These are phyloP conservation scores for Alternaria tenuissima DNA, from an alignment of 2,329 filamentous ascomycete genomes.

Conservation along the genomic window DNA sequence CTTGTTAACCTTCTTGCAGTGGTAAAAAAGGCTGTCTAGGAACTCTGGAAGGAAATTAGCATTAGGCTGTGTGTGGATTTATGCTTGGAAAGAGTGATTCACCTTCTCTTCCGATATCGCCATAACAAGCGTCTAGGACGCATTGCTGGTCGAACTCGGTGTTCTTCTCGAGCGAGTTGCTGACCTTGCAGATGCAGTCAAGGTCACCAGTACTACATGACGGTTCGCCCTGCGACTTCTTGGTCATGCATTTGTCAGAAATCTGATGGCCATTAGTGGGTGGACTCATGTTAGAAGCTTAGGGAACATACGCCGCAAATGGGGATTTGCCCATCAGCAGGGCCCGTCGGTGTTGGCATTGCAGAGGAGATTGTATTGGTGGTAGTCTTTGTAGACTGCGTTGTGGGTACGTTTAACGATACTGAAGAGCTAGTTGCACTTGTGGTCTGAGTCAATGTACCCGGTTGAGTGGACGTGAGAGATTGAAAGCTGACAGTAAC, in stretches of 20 bases:
- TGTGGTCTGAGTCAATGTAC: not conserved
- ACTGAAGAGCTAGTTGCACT: not conserved
- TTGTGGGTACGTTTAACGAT: not conserved
- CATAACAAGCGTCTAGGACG: slow-evolving; percentile 21
- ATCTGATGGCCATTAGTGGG: slow-evolving; percentile 13
- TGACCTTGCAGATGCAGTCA: slow-evolving; percentile 26
- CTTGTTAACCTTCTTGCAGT: slow-evolving; percentile 13
- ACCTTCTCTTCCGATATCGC: slow-evolving; percentile 20
- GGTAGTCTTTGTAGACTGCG: not conserved
- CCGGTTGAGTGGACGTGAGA: not conserved
- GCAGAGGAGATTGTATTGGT: not conserved
- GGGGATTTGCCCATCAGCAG: slow-evolving; percentile 7
- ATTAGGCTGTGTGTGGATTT: not conserved
- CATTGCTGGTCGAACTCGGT: slow-evolving; percentile 24
- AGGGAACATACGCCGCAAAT: slow-evolving; percentile 16
- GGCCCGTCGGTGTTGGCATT: not conserved
- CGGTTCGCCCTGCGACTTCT: slow-evolving; percentile 2
- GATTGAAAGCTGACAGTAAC: not conserved
- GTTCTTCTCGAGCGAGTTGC: slow-evolving; percentile 21
- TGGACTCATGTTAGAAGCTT: not conserved
- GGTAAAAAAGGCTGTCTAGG: slow-evolving; percentile 15
- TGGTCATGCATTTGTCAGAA: slow-evolving; percentile 16
- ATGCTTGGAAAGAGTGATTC: not conserved
- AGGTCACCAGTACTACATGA: slow-evolving; percentile 18
- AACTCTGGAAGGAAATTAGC: slow-evolving; percentile 17